A percentile compares a stretch with the other conserved stretches of the same genome.
These are phyloP conservation scores for Russula vinacea DNA, from an alignment of 768 basidiomycete genomes.

Conservation along the genomic window DNA sequence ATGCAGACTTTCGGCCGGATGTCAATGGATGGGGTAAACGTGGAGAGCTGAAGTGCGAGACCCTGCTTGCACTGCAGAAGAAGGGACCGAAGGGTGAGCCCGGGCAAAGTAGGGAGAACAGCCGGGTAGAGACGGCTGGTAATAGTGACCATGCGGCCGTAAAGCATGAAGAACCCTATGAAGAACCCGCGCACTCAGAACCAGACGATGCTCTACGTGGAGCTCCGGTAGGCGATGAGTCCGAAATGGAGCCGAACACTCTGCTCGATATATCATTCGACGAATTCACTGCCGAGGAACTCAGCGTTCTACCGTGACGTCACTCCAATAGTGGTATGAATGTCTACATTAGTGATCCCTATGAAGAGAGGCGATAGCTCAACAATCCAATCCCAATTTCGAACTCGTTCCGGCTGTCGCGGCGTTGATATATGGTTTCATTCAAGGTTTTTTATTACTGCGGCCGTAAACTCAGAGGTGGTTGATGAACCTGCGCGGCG, in stretches of 20 bases:
- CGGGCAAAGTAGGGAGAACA: neutral
- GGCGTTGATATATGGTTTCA: slow-evolving; percentile 10
- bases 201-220: neutral
- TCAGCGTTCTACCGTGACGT: slow-evolving; percentile 22
- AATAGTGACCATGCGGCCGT: slow-evolving; percentile 3
- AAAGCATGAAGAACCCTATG: neutral
- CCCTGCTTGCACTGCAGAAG: slow-evolving; percentile 57
- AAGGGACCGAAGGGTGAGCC: slow-evolving; percentile 1
- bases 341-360: slow-evolving; percentile 28
- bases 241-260: slow-evolving; percentile 22
- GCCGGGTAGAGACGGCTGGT: neutral
- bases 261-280: slow-evolving; percentile 46
- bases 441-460: slow-evolving; percentile 79
- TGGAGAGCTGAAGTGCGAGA: slow-evolving; percentile 67
- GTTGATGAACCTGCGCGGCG: slow-evolving; percentile 69
- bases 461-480: slow-evolving; percentile 93
- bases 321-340: slow-evolving; percentile 1
- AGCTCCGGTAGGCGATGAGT: neutral
- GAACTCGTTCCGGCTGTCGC: neutral
- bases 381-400: neutral
- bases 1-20: slow-evolving; percentile 82
- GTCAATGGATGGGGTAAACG: slow-evolving; percentile 82
- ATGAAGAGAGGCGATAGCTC: slow-evolving; percentile 14
- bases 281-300: slow-evolving; percentile 41
- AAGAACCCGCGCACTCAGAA: neutral